Evolutionary conservation across 1,139 yeast genomes (phyloP).

Genomic region (Zygosaccharomyces sapae): DNA sequence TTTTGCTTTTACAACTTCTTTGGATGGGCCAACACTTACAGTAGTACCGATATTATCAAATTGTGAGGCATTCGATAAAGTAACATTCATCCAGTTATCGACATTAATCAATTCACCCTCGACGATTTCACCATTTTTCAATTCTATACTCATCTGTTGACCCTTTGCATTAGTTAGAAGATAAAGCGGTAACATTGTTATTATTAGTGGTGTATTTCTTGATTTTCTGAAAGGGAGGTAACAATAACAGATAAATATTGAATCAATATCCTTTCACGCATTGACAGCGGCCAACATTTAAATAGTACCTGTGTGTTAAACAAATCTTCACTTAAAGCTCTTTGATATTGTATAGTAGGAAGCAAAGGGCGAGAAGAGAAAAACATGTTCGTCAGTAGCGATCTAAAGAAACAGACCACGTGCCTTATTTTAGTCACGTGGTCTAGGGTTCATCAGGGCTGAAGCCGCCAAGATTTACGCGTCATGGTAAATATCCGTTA

Average conservation of each 20-base stretch:
- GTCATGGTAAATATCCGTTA: background rate
- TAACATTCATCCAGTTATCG: slow-evolving; percentile 95
- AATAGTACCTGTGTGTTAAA: background rate
- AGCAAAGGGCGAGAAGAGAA: background rate
- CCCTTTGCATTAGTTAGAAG: slow-evolving; percentile 88
- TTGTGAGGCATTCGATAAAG: slow-evolving; percentile 73
- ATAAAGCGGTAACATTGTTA: slow-evolving; percentile 71
- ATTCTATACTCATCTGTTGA: slow-evolving; percentile 81
- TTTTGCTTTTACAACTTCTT: slow-evolving; percentile 47
- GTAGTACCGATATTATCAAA: slow-evolving; percentile 11
- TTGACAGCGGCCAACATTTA: background rate
- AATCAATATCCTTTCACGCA: background rate
- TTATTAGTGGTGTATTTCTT: background rate
- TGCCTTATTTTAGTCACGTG: no score
- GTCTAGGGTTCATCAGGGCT: background rate
- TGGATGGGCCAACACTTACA: no score
- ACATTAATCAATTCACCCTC: slow-evolving; percentile 83
- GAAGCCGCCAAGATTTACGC: background rate
- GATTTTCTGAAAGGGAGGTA: background rate
- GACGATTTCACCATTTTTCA: slow-evolving; percentile 86
- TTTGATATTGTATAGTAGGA: background rate
- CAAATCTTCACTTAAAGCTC: background rate
- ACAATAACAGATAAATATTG: background rate
- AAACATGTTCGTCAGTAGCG: no score
- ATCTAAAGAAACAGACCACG: no score